phyloP scores from a whole-genome alignment of 805 yeast genomes.

The Zygosaccharomyces bailii region DNA sequence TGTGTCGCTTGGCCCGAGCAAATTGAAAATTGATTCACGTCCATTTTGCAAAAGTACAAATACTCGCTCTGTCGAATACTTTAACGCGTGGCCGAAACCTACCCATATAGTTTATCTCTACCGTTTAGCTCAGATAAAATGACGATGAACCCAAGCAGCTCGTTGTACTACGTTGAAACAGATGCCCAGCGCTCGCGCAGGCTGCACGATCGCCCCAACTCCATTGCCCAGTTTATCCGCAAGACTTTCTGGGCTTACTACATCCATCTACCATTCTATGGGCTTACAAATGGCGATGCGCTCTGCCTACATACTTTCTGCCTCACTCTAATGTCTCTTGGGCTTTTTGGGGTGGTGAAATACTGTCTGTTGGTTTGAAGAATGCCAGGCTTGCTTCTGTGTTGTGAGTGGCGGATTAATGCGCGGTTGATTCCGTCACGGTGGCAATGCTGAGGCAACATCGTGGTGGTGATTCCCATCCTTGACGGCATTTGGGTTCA shows the following conservation, averaged over 20 bases:
- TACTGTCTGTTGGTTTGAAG: constrained; percentile 23
- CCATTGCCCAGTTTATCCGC: constrained; percentile 2
- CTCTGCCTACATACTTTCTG: constrained; percentile 40
- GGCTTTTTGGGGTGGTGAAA: constrained; percentile 40
- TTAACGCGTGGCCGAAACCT: background rate
- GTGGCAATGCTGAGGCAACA: background rate
- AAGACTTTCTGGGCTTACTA: constrained; percentile 40
- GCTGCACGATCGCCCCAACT: background rate
- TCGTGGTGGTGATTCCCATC: background rate
- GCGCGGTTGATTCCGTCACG: too few species aligned
- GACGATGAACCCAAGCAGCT: constrained; percentile 4
- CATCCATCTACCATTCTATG: constrained; percentile 43
- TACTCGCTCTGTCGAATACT: background rate
- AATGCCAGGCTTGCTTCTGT: background rate
- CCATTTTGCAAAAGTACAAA: background rate
- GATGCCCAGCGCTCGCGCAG: constrained; percentile 5
- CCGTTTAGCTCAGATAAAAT: background rate
- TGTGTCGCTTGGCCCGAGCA: constrained; percentile 1
- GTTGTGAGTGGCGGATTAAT: too few species aligned
- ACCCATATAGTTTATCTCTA: background rate
- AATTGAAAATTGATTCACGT: background rate
- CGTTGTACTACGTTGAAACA: constrained; percentile 6
- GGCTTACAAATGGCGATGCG: constrained; percentile 44
- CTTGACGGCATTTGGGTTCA: background rate
- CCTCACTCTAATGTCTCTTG: constrained; percentile 37